Conservation (phyloP, 257 asterid species). For the Solanum medicagineum region DNA sequence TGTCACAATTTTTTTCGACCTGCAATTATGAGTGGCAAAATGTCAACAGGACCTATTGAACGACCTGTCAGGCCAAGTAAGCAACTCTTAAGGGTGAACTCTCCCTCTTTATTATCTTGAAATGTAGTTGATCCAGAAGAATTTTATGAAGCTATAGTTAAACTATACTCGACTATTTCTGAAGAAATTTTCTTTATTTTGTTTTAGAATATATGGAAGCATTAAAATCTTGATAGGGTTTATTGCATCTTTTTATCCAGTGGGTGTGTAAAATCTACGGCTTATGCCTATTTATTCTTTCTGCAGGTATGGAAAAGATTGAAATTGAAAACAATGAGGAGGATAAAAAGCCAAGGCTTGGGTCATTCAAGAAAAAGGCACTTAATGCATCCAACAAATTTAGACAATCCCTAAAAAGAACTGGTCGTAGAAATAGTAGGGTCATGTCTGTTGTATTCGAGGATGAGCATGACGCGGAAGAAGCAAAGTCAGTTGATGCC, state of each 20-base stretch:
- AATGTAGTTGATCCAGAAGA: not conserved
- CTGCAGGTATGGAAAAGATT: slow-evolving; percentile 27
- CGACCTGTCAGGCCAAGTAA: slow-evolving; percentile 32
- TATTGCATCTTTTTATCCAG: not conserved
- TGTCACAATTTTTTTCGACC: not conserved
- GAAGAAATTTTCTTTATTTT: not conserved
- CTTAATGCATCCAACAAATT: slow-evolving; percentile 44
- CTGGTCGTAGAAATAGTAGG: slow-evolving; percentile 47
- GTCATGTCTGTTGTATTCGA: slow-evolving; percentile 60
- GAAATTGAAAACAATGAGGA: slow-evolving; percentile 31
- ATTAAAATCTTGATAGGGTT: not conserved
- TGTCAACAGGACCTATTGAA: slow-evolving; percentile 45
- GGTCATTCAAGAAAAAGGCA: slow-evolving; percentile 43
- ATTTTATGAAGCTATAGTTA: not conserved
- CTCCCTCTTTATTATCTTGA: not conserved
- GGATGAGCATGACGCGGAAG: slow-evolving; percentile 89
- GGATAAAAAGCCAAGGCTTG: slow-evolving; percentile 38
- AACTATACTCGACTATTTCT: not conserved
- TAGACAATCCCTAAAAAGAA: slow-evolving; percentile 40
- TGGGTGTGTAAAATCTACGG: not conserved
- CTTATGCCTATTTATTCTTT: not conserved
- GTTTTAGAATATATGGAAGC: not conserved
- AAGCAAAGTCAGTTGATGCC: slow-evolving; percentile 65
- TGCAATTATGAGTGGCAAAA: slow-evolving; percentile 40
- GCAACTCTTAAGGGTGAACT: not conserved